These are phyloP conservation scores for Cudoniella acicularis DNA, from an alignment of 495 filamentous ascomycete species.

Conservation along the genomic window DNA sequence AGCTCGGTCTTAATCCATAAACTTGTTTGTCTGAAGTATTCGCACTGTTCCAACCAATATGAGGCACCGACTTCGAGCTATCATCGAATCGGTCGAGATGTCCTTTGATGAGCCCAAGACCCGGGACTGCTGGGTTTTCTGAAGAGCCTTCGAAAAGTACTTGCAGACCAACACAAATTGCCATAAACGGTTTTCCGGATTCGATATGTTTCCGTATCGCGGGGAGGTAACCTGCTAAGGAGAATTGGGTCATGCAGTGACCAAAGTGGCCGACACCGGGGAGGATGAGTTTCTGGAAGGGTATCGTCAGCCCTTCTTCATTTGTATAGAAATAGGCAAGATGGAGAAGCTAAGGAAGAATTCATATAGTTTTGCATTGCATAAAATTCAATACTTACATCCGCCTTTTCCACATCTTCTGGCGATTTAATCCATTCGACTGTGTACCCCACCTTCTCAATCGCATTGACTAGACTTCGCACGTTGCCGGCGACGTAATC, in stretches of 20 bases:
- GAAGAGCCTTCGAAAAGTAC: slow-evolving; percentile 82
- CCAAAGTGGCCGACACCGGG: slow-evolving; percentile 97
- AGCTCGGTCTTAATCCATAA: slow-evolving; percentile 70
- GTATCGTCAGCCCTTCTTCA: neutral
- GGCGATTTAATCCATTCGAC: slow-evolving; percentile 90
- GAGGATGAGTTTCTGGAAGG: slow-evolving; percentile 75
- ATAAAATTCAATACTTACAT: slow-evolving; percentile 50
- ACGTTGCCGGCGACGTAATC: slow-evolving; percentile 82
- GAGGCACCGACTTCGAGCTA: slow-evolving; percentile 79
- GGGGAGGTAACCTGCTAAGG: slow-evolving; percentile 72
- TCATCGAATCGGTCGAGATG: slow-evolving; percentile 73
- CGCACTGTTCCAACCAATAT: slow-evolving; percentile 97
- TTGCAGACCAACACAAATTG: slow-evolving; percentile 93
- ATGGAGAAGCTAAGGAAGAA: neutral
- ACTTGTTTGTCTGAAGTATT: slow-evolving; percentile 48
- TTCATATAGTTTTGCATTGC: neutral
- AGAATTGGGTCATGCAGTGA: slow-evolving; percentile 83
- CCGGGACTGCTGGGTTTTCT: slow-evolving; percentile 66
- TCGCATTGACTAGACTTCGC: slow-evolving; percentile 91
- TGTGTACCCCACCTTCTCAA: slow-evolving; percentile 87
- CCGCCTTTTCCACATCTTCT: slow-evolving; percentile 75
- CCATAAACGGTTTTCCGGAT: slow-evolving; percentile 93
- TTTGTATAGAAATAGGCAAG: neutral
- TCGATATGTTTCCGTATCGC: slow-evolving; percentile 77
- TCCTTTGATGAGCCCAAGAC: slow-evolving; percentile 70